phyloP scores from a whole-genome alignment of 75 land plant species.

The Picea glauca region DNA sequence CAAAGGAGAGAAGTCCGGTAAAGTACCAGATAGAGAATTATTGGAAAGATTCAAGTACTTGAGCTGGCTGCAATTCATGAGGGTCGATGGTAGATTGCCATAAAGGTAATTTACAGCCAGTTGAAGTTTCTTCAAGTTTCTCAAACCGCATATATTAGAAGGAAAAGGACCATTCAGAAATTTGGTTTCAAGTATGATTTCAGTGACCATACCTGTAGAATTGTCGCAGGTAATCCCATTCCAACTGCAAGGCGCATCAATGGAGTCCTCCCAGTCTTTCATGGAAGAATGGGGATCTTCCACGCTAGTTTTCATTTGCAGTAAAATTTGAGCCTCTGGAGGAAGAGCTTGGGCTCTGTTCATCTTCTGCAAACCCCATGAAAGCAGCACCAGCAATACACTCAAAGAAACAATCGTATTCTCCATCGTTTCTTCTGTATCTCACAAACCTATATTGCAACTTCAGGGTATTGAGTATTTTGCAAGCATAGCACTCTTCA shows the following conservation, averaged over 20 bases:
- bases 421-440: no score
- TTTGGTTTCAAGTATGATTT: conserved; percentile 20
- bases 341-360: background rate
- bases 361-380: background rate
- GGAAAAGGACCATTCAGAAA: background rate
- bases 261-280: conserved; percentile 14
- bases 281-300: conserved; percentile 26
- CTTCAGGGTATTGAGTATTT: no score
- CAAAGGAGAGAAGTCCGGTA: conserved; percentile 45
- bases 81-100: conserved; percentile 4
- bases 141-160: background rate
- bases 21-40: conserved; percentile 18
- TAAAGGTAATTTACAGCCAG: conserved; percentile 42
- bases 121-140: background rate
- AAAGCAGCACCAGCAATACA: background rate
- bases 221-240: conserved; percentile 59
- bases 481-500: no score
- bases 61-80: conserved; percentile 31
- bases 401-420: no score
- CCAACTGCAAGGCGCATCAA: conserved; percentile 43
- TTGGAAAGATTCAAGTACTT: conserved; percentile 31
- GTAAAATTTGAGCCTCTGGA: background rate
- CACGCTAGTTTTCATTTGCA: background rate
- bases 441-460: no score
- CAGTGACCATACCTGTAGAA: conserved; percentile 24